phyloP scores from a whole-genome alignment of 78 protist species.

The Dictyostelium citrinum region DNA sequence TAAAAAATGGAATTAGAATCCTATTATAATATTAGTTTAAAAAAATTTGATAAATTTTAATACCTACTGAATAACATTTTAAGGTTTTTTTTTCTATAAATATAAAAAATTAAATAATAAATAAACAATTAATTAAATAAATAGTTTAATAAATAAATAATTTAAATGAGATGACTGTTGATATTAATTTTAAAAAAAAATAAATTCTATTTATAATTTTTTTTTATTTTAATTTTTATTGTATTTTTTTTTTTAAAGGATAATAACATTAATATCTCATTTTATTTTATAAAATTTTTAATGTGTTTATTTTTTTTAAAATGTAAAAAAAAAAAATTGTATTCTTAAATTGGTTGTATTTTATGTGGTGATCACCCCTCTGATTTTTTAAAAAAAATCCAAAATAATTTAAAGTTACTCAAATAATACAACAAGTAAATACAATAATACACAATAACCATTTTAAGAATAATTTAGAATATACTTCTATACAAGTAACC shows the following conservation, averaged over 20 bases:
- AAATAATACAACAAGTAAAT: neutral
- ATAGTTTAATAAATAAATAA: neutral
- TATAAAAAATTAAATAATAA: too few species aligned
- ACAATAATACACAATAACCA: neutral
- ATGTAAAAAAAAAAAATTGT: neutral
- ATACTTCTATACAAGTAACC: neutral
- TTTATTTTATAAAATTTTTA: too few species aligned
- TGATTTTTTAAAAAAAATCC: neutral
- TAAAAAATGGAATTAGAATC: neutral
- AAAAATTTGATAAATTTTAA: neutral
- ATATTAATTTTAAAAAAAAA: neutral
- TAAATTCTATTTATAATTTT: neutral
- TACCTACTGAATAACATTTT: constrained; percentile 1
- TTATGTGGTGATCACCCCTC: neutral
- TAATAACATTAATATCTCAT: neutral
- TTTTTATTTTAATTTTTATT: neutral
- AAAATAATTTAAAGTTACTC: neutral
- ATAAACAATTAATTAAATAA: neutral
- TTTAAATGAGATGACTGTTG: neutral
- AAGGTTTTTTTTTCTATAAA: neutral
- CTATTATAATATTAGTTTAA: neutral
- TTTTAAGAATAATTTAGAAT: neutral
- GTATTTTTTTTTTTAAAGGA: too few species aligned
- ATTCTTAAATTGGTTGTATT: neutral
- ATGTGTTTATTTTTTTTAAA: too few species aligned